Conservation (phyloP, 2,329 filamentous ascomycete genomes). For the Ceratocystis cubensis region DNA sequence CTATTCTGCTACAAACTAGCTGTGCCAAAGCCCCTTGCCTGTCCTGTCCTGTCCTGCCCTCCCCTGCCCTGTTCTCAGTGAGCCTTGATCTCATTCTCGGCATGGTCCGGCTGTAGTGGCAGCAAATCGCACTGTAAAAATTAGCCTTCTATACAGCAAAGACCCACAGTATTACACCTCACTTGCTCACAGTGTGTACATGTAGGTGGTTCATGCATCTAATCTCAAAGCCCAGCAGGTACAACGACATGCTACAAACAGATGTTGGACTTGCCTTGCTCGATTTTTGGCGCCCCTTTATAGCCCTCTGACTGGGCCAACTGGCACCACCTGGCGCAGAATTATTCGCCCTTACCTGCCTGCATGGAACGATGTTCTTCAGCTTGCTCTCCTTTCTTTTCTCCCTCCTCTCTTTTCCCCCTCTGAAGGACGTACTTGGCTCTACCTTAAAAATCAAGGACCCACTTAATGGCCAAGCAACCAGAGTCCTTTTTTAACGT, state of each 20-base stretch:
- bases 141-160: background rate
- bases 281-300: background rate
- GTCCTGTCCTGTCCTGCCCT: background rate
- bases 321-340: background rate
- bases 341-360: background rate
- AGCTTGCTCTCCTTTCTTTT: background rate
- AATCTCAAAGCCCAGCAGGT: slow-evolving; percentile 6
- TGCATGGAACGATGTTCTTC: background rate
- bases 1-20: background rate
- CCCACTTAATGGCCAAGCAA: background rate
- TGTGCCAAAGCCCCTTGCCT: background rate
- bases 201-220: background rate
- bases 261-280: background rate
- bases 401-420: background rate
- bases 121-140: background rate
- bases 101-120: background rate
- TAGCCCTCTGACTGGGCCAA: background rate
- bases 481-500: background rate
- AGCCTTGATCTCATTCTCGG: slow-evolving; percentile 9
- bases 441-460: background rate
- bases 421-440: background rate
- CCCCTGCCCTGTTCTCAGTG: background rate
- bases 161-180: background rate
- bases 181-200: background rate
- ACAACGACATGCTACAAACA: slow-evolving; percentile 9